Base-by-base conservation (phyloP, 2,329 filamentous ascomycete species). In the Colletotrichum simmondsii region DNA sequence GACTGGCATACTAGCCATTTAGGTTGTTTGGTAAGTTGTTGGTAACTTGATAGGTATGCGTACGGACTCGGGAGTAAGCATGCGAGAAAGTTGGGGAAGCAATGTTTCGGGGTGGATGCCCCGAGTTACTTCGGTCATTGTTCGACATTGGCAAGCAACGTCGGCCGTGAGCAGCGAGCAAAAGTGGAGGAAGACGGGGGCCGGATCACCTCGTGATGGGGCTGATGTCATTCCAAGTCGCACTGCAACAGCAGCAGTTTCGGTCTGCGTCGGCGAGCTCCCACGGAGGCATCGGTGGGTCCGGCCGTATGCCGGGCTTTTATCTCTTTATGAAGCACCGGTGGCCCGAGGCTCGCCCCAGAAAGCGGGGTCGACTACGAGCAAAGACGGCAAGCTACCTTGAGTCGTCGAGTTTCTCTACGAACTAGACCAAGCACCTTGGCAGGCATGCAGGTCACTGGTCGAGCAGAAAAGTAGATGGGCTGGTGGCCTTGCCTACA, bases 291-390 rank as follows among this genome's bases (percentile, higher is more conserved):
- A 42, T 58, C 66, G 68, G 68, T 72, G 68, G 68, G 57, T 63
- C 68, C 71, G 71, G 68, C 71, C 71, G 71, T 63, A 72, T 63
- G 71, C 71, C 71, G 71, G 71, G 71, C 53, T 62, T 53, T 63
- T 67, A 63, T 32, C 30, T 26, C 22, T 42, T 22, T 35, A 26
- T 56, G 32, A 52, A 71, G 62, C 71, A 66, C 71, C 68, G 68
- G 71, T 73, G 53, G 53, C 71, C 71, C 68, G 62, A 65, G 62
- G 49, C 62, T 65, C 62, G 14, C 52, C 5, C 49, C 35, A 56
- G 62, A 65, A 65, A 56, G 62, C 62, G 62, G 62, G 62, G 62
- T 65, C 60, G 35, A 26, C 35, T 46, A 49, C 24, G 59, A 22
- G 42, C 42, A 49, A 42, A 42, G 42, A 49, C 19, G 42, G 42